These are phyloP conservation scores for Flaveria brownii DNA, from an alignment of 129 eudicot species.

Conservation along the genomic window DNA sequence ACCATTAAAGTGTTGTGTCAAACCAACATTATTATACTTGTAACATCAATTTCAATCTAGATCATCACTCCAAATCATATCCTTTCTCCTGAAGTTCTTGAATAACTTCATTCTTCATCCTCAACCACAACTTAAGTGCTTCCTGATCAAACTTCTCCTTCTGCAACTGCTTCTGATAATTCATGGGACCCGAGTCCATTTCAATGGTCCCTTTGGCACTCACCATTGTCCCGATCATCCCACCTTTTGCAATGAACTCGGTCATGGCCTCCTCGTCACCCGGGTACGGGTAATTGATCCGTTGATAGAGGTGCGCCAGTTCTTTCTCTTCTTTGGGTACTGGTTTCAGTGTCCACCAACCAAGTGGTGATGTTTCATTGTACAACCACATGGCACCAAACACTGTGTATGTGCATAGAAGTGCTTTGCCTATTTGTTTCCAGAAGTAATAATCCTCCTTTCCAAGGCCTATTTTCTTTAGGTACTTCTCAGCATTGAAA, in stretches of 20 bases:
- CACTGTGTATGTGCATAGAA: slow-evolving; percentile 72
- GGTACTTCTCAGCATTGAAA: slow-evolving; percentile 57
- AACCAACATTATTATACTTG: slow-evolving; percentile 23
- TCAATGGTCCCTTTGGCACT: slow-evolving; percentile 81
- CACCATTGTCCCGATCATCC: slow-evolving; percentile 88
- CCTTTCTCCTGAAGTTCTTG: slow-evolving; percentile 91
- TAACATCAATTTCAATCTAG: slow-evolving; percentile 16
- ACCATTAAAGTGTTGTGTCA: neutral
- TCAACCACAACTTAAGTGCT: slow-evolving; percentile 78
- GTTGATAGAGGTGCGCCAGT: slow-evolving; percentile 76
- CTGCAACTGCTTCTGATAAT: slow-evolving; percentile 91
- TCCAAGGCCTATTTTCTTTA: slow-evolving; percentile 75
- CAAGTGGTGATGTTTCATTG: slow-evolving; percentile 93
- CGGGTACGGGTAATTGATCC: slow-evolving; percentile 80
- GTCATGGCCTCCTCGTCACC: slow-evolving; percentile 96
- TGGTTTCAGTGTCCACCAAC: slow-evolving; percentile 95
- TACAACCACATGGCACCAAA: slow-evolving; percentile 76
- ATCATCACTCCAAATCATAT: slow-evolving; percentile 56
- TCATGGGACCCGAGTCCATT: slow-evolving; percentile 56
- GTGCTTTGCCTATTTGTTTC: slow-evolving; percentile 84
- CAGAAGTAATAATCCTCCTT: slow-evolving; percentile 73
- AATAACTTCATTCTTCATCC: slow-evolving; percentile 95
- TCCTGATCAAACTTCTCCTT: slow-evolving; percentile 89
- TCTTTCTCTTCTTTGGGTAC: slow-evolving; percentile 89
- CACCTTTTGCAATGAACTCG: slow-evolving; percentile 82